Conservation (phyloP, 2,329 filamentous ascomycete genomes). For the Nigrospora sphaerica region DNA sequence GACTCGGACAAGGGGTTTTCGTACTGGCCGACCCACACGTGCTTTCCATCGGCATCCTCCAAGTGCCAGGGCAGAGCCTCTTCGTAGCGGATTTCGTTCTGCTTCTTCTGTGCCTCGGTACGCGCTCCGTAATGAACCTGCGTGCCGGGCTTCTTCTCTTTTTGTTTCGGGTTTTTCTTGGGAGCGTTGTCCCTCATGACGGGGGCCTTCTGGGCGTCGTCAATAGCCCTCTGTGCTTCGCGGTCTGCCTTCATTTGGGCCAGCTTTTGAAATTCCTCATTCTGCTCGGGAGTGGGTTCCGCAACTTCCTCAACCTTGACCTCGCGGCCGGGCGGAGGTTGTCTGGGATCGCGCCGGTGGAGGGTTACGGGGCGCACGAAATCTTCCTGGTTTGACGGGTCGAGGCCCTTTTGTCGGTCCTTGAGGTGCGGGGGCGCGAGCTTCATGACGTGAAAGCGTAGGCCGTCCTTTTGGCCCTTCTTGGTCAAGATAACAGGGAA, state of each 20-base stretch:
- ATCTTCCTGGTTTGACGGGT: conserved; percentile 63
- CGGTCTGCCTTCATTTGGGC: conserved; percentile 71
- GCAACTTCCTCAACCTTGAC: conserved; percentile 49
- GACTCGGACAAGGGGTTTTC: conserved; percentile 82
- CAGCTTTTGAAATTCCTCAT: conserved; percentile 53
- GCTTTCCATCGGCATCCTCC: conserved; percentile 93
- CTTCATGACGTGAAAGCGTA: conserved; percentile 83
- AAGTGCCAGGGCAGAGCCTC: conserved; percentile 95
- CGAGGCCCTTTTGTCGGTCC: conserved; percentile 39
- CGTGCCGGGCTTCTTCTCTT: conserved; percentile 72
- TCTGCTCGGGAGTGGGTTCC: conserved; percentile 37
- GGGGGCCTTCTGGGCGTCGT: conserved; percentile 89
- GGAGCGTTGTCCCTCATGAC: conserved; percentile 52
- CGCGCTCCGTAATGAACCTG: conserved; percentile 78
- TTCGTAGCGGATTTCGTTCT: conserved; percentile 73
- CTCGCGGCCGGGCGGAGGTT: conserved; percentile 55
- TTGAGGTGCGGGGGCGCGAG: conserved; percentile 52
- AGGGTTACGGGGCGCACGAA: conserved; percentile 85
- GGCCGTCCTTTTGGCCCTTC: conserved; percentile 66
- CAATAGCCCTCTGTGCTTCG: conserved; percentile 78
- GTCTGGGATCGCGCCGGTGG: conserved; percentile 79
- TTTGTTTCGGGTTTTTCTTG: conserved; percentile 34
- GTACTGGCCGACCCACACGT: conserved; percentile 88
- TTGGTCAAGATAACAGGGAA: conserved; percentile 80
- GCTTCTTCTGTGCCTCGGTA: conserved; percentile 72